Evolutionary conservation across 495 filamentous ascomycete genomes (phyloP), one percentile per base, ranked within the genome.

Genomic region (Acidiella bohemica): DNA sequence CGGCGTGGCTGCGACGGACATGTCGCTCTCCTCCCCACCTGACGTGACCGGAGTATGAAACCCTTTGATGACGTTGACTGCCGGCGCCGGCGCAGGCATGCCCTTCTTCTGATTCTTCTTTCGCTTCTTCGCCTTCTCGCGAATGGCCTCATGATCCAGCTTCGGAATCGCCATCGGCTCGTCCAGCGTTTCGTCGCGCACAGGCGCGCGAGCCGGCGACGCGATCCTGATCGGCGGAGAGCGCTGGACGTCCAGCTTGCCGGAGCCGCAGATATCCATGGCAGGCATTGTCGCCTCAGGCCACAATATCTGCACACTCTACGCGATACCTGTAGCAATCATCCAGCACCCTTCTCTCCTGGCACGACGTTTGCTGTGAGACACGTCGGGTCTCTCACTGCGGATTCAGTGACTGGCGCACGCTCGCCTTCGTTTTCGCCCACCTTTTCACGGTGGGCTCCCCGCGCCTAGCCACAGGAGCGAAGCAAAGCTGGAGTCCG

Each of bases 11-110:
- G 59, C 53, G 27, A 61, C 52, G 17, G 76, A 78, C 46, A 70
- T 72, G 56, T 90, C 85, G 11, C 81, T 85, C 43, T 90, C 85
- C 53, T 93, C 86, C 49, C 86, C 84, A 28, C 72, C 81, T 34
- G 84, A 90, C 14, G 72, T 73, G n/a, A 71, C 63, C n/a, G 84
- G 82, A n/a, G 81, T 86, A n/a, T 62, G 51, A 51, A 92, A 88
- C 5, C 85, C 85, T 51, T 75, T 77, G 30, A 87, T 74, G 25
- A 79, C 82, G 21, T 70, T 78, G 45, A 76, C 63, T 29, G 85
- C 83, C 28, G 75, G 72, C 25, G 71, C 64, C 19, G 69, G 72
- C 41, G 62, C 53, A 8, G 53, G 50, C 41, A 55, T 55, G 17
- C 38, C 52, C 35, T 57, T 55, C 53, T 63, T 66, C 45, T 70